A percentile compares a stretch with the other conserved stretches of the same genome.
Conservation (phyloP, 345 rosid species). For the Citrus sinensis region DNA sequence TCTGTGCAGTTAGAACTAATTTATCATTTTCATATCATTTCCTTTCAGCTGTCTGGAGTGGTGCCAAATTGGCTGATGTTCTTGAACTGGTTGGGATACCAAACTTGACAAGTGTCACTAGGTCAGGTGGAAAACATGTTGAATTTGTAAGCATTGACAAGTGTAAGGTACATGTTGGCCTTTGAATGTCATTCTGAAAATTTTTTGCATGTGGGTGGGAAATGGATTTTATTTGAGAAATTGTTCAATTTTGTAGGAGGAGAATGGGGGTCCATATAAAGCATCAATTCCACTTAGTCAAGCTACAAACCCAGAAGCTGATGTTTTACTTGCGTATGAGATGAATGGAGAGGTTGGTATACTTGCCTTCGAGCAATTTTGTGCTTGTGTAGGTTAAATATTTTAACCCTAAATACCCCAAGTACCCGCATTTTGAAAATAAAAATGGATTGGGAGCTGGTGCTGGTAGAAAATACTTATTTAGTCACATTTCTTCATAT, state of each 20-base stretch:
- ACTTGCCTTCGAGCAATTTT: background rate
- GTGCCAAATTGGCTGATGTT: slow-evolving; percentile 79
- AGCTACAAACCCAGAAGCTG: slow-evolving; percentile 88
- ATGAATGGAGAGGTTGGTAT: slow-evolving; percentile 91
- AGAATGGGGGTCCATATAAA: slow-evolving; percentile 98
- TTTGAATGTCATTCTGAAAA: background rate
- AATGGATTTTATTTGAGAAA: background rate
- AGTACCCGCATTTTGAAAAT: background rate
- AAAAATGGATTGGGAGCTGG: background rate
- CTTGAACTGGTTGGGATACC: slow-evolving; percentile 80
- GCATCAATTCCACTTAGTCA: slow-evolving; percentile 88
- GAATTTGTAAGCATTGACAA: slow-evolving; percentile 95
- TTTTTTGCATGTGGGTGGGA: background rate
- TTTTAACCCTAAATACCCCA: background rate
- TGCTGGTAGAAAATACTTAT: background rate
- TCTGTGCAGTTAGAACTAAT: background rate
- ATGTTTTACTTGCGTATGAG: slow-evolving; percentile 94
- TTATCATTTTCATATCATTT: slow-evolving; percentile 16
- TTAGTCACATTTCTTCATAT: background rate
- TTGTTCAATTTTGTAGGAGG: slow-evolving; percentile 54
- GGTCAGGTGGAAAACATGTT: slow-evolving; percentile 76
- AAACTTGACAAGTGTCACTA: slow-evolving; percentile 48
- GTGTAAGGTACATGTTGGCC: slow-evolving; percentile 62
- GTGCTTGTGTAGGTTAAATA: slow-evolving; percentile 1
- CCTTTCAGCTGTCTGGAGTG: slow-evolving; percentile 78